A percentile compares a stretch with the other conserved stretches of the same genome.
phyloP scores from a whole-genome alignment of 192 early-diverging fungal genomes.

The Haplosporangium gracile region DNA sequence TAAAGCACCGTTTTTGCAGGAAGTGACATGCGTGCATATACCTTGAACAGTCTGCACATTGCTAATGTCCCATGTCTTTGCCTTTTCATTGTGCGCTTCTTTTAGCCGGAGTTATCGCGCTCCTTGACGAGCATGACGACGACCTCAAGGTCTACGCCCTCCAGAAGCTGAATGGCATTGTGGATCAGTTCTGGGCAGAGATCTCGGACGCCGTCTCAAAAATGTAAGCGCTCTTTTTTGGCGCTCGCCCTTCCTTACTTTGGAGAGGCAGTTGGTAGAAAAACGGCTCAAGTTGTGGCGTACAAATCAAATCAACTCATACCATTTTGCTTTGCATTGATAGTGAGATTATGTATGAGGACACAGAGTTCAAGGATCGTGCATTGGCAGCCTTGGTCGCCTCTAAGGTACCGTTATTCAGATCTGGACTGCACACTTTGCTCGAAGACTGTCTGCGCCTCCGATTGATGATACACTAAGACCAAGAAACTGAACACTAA shows the following conservation, averaged over 20 bases:
- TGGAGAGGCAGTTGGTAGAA: background rate
- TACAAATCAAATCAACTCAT: background rate
- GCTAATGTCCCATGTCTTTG: background rate
- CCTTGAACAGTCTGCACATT: background rate
- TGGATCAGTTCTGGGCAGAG: constrained; percentile 98
- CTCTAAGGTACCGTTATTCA: constrained; percentile 79
- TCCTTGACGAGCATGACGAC: constrained; percentile 93
- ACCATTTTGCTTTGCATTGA: constrained; percentile 2
- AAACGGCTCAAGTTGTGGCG: background rate
- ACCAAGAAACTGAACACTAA: background rate
- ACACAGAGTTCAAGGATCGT: constrained; percentile 85
- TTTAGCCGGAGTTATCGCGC: constrained; percentile 89
- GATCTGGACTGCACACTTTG: background rate
- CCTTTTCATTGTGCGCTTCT: background rate
- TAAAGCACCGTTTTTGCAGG: background rate
- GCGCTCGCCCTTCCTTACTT: background rate
- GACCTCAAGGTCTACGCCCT: constrained; percentile 95
- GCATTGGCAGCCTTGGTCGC: constrained; percentile 95
- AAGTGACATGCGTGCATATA: background rate
- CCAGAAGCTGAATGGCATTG: constrained; percentile 88
- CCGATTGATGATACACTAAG: background rate
- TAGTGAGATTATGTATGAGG: constrained; percentile 97
- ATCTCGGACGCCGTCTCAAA: constrained; percentile 93
- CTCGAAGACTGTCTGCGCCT: background rate
- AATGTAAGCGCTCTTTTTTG: constrained; percentile 71